These are phyloP conservation scores for Cicer chorassanicum DNA, from an alignment of 306 rosid species.

Conservation along the genomic window DNA sequence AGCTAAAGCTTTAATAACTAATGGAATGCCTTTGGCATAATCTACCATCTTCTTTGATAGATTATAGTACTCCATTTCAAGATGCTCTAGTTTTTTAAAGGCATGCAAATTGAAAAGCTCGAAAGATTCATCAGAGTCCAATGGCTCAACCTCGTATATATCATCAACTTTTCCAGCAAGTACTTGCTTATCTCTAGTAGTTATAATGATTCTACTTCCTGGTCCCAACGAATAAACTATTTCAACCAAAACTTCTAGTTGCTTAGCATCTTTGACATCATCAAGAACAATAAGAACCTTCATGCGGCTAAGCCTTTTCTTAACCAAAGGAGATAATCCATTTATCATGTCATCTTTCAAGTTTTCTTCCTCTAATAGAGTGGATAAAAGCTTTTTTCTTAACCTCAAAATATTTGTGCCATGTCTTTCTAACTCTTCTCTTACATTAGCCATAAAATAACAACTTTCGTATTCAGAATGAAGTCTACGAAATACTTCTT, in stretches of 20 bases:
- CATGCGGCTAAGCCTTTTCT: slow-evolving; percentile 2
- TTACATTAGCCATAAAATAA: slow-evolving; percentile 7
- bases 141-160: slow-evolving; percentile 1
- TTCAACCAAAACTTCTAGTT: slow-evolving; percentile 31
- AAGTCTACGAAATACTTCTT: background rate
- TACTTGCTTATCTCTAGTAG: slow-evolving; percentile 12
- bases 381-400: background rate
- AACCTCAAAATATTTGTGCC: background rate
- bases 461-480: slow-evolving; percentile 15
- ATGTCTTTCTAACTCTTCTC: slow-evolving; percentile 4
- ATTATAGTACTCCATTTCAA: background rate
- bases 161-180: slow-evolving; percentile 1
- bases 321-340: slow-evolving; percentile 4
- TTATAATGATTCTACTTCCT: slow-evolving; percentile 5
- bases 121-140: background rate
- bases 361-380: slow-evolving; percentile 1
- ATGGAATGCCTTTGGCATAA: slow-evolving; percentile 7
- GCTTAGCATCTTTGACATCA: slow-evolving; percentile 29
- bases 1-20: slow-evolving; percentile 36
- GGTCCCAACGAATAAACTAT: background rate
- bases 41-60: background rate
- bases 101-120: slow-evolving; percentile 27
- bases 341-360: background rate
- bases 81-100: background rate
- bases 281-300: slow-evolving; percentile 27